Conservation (phyloP, 2,329 filamentous ascomycete species). For the Seiridium unicorne region DNA sequence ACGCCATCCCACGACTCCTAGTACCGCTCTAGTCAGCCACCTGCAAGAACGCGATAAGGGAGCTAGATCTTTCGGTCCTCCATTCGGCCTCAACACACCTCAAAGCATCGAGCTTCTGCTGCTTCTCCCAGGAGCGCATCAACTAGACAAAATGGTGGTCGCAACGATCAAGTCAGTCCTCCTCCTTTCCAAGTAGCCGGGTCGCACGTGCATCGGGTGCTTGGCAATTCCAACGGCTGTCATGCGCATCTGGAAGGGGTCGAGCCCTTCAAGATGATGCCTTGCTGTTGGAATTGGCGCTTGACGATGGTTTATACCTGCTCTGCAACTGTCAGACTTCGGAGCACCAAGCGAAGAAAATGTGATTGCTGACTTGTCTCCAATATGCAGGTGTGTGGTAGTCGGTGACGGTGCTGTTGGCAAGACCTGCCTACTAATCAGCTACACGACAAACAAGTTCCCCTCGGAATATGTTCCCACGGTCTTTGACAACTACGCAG, state of each 20-base stretch:
- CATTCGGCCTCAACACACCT: no score
- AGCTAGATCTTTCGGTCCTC: not conserved
- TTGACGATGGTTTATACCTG: no score
- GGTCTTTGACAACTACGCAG: slow-evolving; percentile 99
- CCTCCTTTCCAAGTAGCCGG: slow-evolving; percentile 21
- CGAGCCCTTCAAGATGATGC: not conserved
- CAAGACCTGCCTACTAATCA: slow-evolving; percentile 98
- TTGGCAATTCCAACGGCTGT: slow-evolving; percentile 2
- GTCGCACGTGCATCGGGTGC: slow-evolving; percentile 12
- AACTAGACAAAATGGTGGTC: slow-evolving; percentile 54
- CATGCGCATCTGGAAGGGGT: not conserved
- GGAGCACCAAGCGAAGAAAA: not conserved
- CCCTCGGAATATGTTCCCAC: slow-evolving; percentile 99
- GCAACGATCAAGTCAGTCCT: slow-evolving; percentile 62
- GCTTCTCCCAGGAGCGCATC: slow-evolving; percentile 37
- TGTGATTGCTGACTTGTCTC: not conserved
- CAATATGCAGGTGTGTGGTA: slow-evolving; percentile 78
- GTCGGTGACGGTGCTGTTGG: slow-evolving; percentile 99
- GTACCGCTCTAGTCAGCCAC: not conserved
- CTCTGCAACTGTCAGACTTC: not conserved
- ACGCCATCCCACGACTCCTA: not conserved
- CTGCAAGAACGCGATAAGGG: not conserved
- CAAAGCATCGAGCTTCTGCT: slow-evolving; percentile 11
- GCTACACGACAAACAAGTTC: slow-evolving; percentile 99
- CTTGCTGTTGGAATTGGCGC: not conserved